These are phyloP conservation scores for Plantago coronopus DNA, from an alignment of 305 asterid genomes.

Conservation along the genomic window DNA sequence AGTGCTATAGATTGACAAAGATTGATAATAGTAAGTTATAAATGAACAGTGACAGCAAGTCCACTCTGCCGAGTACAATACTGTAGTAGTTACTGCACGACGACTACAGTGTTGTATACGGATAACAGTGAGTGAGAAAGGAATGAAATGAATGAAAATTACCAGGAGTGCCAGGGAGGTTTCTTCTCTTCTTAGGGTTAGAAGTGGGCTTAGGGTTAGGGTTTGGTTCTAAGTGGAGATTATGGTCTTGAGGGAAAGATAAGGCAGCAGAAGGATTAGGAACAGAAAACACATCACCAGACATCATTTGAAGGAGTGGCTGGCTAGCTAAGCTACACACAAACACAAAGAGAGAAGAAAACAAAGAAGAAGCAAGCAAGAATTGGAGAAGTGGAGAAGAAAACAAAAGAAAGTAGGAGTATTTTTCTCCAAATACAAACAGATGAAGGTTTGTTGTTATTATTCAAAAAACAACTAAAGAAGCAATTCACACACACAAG, in stretches of 20 bases:
- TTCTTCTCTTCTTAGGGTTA: slow-evolving; percentile 50
- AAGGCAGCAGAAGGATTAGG: slow-evolving; percentile 34
- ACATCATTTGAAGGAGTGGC: slow-evolving; percentile 36
- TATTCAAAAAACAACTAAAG: slow-evolving; percentile 26
- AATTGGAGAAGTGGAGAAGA: slow-evolving; percentile 36
- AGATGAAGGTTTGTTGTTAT: slow-evolving; percentile 41
- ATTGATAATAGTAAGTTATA: no score
- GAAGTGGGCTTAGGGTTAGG: slow-evolving; percentile 40
- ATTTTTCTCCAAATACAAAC: slow-evolving; percentile 36
- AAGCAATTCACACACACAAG: slow-evolving; percentile 17
- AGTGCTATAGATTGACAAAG: no score
- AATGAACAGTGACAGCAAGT: no score
- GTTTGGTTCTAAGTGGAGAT: slow-evolving; percentile 28
- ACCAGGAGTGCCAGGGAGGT: slow-evolving; percentile 67
- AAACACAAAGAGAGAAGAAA: background rate
- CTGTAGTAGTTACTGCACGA: no score
- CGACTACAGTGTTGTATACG: no score
- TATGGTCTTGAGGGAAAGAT: slow-evolving; percentile 28
- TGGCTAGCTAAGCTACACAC: background rate
- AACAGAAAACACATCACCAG: slow-evolving; percentile 45
- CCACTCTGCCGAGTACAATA: no score
- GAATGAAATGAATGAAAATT: background rate
- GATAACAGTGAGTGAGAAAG: no score
- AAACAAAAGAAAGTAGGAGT: background rate
- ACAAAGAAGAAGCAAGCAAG: slow-evolving; percentile 14